These are phyloP conservation scores for Alternaria ventricosa DNA, from an alignment of 2,329 filamentous ascomycete species.

Conservation along the genomic window DNA sequence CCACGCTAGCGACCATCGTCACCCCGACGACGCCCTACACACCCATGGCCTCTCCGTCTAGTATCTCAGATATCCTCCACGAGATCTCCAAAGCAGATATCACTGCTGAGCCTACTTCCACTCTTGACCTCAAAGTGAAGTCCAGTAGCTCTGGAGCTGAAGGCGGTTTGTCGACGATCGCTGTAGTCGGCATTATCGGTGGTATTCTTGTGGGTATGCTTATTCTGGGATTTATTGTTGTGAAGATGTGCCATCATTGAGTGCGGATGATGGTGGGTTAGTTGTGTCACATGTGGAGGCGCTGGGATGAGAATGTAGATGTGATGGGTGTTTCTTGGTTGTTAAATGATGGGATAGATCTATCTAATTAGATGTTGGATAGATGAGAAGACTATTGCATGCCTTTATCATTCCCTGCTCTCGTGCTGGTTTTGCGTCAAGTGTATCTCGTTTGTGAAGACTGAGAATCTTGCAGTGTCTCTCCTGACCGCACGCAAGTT, in stretches of 20 bases:
- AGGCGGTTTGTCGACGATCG: neutral
- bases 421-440: too few relatives aligned
- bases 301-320: neutral
- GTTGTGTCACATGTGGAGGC: too few relatives aligned
- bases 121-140: neutral
- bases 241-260: neutral
- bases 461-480: neutral
- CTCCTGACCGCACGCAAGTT: too few relatives aligned
- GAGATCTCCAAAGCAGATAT: neutral
- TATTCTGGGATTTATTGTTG: neutral
- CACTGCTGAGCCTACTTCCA: neutral
- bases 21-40: neutral
- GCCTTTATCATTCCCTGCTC: neutral
- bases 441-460: too few relatives aligned
- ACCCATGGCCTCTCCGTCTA: neutral
- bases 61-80: neutral
- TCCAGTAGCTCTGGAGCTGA: neutral
- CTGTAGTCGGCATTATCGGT: neutral
- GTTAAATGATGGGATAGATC: neutral
- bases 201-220: neutral
- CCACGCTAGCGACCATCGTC: neutral
- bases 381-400: neutral
- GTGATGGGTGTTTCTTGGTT: neutral
- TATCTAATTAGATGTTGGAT: neutral
- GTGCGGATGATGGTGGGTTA: too few relatives aligned